Base-by-base conservation (phyloP, 352 stramenopile genomes). In the Pythium angustatum region DNA sequence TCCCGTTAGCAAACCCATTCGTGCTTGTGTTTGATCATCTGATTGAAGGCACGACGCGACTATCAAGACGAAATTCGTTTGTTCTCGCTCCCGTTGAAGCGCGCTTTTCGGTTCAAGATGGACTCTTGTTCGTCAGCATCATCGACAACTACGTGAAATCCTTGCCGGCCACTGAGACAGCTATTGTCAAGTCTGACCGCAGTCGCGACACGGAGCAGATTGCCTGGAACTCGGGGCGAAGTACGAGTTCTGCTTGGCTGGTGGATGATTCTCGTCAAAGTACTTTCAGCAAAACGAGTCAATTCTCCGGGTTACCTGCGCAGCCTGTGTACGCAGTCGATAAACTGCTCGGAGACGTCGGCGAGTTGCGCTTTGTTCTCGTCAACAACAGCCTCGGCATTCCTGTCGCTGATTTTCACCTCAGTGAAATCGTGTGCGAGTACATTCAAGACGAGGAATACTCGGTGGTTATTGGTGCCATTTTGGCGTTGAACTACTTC, bases 371-470 rank as follows among this genome's bases (percentile, higher is more conserved):
- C 28, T 76, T 96, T 48, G 87, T 96, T 15, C 62, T 96, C 5
- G 87, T 96, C 12, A 96, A 94, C 75, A 96, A 96, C 65, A 93
- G 85, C 48, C 72, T 96, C 15, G 85, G 87, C 0, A 92, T 96
- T 51, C 87, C 87, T 5, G 89, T 96, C 28, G 84, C 85, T 33
- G 87, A 96, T 72, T 90, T 96, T 56, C 83, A 91, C 50, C 78
- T 96, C 66, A 78, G 80, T 12, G 87, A 96, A 33, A 94, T 96
- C 57, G 85, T 92, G 53, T 96, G 87, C 58, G 83, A 96, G 71
- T 94, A 93, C 51, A 88, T 92, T 12, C 76, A 92, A 73, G 83
- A 93, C 49, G 83, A 95, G 62, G 85, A 91, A 38, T 93, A 83
- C 56, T 92, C 84, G 28, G 90, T 87, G 24, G 87, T 83, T 10